Evolutionary conservation across 805 yeast genomes (phyloP).

Genomic region (Lipomyces orientalis): DNA sequence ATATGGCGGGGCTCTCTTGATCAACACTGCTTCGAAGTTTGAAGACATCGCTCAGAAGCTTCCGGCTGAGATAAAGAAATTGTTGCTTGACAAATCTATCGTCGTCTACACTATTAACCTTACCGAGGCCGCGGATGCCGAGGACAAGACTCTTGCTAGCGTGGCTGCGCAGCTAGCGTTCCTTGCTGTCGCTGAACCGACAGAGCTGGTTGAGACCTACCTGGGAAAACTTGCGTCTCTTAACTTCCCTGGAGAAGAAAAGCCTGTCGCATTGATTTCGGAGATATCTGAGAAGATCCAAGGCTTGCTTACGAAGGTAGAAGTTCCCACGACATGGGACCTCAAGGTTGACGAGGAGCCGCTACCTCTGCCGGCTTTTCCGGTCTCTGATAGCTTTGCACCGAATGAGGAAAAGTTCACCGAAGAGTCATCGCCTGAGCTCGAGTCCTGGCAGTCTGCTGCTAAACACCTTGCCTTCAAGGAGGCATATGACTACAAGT

Average conservation of each 20-base stretch:
- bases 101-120: conserved; percentile 30
- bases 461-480: conserved; percentile 77
- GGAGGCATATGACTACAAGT: conserved; percentile 71
- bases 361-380: conserved; percentile 54
- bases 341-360: conserved; percentile 40
- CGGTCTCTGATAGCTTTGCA: conserved; percentile 66
- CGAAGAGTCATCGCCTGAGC: conserved; percentile 52
- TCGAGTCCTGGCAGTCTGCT: conserved; percentile 54
- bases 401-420: conserved; percentile 61
- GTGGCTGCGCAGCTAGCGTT: conserved; percentile 80
- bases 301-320: conserved; percentile 45
- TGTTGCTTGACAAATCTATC: conserved; percentile 22
- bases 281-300: conserved; percentile 46
- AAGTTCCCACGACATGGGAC: conserved; percentile 33
- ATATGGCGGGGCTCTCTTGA: conserved; percentile 60
- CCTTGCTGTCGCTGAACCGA: conserved; percentile 74
- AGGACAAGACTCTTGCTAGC: conserved; percentile 68
- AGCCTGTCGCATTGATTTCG: conserved; percentile 19
- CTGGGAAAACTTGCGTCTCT: conserved; percentile 39
- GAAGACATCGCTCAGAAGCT: conserved; percentile 44
- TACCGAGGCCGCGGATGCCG: conserved; percentile 48
- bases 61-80: conserved; percentile 26
- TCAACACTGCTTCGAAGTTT: conserved; percentile 57
- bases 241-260: conserved; percentile 32
- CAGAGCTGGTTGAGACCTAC: conserved; percentile 40